Conservation (phyloP, 805 yeast genomes). For the Metschnikowia kofuensis region DNA sequence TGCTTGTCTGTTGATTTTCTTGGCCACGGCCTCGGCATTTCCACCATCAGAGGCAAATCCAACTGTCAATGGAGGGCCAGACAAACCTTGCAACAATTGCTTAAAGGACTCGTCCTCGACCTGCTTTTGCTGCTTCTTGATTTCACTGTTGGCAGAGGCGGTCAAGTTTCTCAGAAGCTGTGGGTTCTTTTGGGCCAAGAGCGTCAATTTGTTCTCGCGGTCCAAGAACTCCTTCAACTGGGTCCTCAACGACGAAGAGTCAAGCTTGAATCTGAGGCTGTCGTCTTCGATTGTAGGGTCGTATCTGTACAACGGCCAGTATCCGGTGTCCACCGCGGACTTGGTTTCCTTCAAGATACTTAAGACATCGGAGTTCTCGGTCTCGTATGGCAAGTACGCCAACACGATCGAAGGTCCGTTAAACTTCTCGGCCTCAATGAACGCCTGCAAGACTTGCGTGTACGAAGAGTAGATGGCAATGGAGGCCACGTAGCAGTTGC, state of each 20-base stretch:
- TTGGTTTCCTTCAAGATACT: constrained; percentile 83
- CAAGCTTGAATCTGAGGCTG: constrained; percentile 68
- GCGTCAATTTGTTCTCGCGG: constrained; percentile 82
- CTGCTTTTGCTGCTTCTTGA: constrained; percentile 55
- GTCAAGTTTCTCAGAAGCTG: constrained; percentile 70
- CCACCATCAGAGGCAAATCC: constrained; percentile 94
- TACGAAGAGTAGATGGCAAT: constrained; percentile 92
- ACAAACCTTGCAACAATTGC: constrained; percentile 75
- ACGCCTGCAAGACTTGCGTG: constrained; percentile 85
- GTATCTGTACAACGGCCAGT: constrained; percentile 92
- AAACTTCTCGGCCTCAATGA: constrained; percentile 84
- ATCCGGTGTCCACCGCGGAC: constrained; percentile 87
- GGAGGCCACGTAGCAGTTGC: constrained; percentile 86
- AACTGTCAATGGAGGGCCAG: constrained; percentile 88
- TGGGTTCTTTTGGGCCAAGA: constrained; percentile 70
- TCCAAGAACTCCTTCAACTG: constrained; percentile 79
- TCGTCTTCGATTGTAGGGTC: constrained; percentile 58
- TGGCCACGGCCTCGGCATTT: constrained; percentile 78
- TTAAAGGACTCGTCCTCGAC: constrained; percentile 77
- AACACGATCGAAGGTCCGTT: constrained; percentile 89
- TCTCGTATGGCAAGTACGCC: constrained; percentile 79
- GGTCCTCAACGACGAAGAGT: constrained; percentile 76
- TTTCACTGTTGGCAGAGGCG: constrained; percentile 55
- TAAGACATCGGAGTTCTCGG: constrained; percentile 65
- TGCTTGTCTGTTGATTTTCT: constrained; percentile 74